These are phyloP conservation scores for Candida berthetii DNA, from an alignment of 805 yeast genomes.

Conservation along the genomic window DNA sequence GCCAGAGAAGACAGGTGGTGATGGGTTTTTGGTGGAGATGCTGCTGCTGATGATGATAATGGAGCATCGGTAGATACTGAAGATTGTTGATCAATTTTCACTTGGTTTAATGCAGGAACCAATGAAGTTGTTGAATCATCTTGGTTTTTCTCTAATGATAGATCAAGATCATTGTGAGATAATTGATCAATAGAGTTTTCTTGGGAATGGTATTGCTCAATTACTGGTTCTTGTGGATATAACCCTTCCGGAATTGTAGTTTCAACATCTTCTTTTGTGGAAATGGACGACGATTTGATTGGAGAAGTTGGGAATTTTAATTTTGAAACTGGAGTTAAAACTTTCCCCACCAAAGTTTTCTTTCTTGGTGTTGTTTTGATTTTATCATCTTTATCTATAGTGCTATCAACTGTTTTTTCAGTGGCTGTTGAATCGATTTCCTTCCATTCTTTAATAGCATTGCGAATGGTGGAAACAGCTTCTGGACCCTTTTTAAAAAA, in stretches of 20 bases:
- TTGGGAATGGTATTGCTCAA: too few relatives aligned
- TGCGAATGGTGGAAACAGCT: constrained; percentile 33
- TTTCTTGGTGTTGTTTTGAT: neutral
- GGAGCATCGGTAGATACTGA: too few relatives aligned
- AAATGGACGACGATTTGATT: too few relatives aligned
- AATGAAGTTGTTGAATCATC: too few relatives aligned
- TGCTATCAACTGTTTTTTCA: constrained; percentile 8
- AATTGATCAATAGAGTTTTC: too few relatives aligned
- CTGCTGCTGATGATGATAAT: too few relatives aligned
- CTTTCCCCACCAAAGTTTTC: neutral
- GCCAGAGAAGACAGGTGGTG: constrained; percentile 12
- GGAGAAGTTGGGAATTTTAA: neutral
- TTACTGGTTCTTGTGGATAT: neutral
- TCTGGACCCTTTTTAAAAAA: constrained; percentile 50
- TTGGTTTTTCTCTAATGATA: too few relatives aligned
- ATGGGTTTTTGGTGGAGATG: too few relatives aligned
- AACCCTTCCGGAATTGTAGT: neutral
- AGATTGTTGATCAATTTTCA: too few relatives aligned
- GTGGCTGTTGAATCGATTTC: neutral
- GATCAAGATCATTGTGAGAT: too few relatives aligned
- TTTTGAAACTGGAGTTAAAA: neutral
- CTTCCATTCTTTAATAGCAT: constrained; percentile 28
- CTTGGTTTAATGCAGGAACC: too few relatives aligned
- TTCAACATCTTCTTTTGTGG: neutral
- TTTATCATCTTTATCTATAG: neutral